Evolutionary conservation across 1,139 yeast genomes (phyloP).

Genomic region (Kurtzmaniella quercitrusa): DNA sequence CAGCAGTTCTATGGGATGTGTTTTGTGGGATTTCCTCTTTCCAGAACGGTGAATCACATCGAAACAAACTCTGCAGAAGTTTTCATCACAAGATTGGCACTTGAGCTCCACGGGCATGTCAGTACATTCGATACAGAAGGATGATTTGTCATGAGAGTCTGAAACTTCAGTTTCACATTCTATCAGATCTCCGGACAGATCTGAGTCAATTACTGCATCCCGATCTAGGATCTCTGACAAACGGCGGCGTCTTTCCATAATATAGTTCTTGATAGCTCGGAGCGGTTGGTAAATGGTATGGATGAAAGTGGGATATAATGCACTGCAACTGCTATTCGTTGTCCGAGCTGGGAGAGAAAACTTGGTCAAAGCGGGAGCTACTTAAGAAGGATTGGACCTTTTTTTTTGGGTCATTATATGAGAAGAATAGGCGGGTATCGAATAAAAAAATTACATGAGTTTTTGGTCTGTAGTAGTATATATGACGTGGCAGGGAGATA

Average conservation of each 20-base stretch:
- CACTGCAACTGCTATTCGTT: too few relatives aligned
- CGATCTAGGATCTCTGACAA: constrained; percentile 3
- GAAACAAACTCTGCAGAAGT: constrained; percentile 64
- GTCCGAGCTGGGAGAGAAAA: background rate
- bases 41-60: constrained; percentile 67
- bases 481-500: too few relatives aligned
- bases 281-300: background rate
- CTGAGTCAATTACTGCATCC: background rate
- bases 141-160: background rate
- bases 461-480: too few relatives aligned
- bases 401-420: too few relatives aligned
- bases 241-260: constrained; percentile 3
- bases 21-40: constrained; percentile 40
- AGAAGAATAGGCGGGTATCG: too few relatives aligned
- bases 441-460: too few relatives aligned
- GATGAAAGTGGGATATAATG: background rate
- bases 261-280: background rate
- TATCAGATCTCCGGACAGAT: constrained; percentile 1
- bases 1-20: constrained; percentile 5
- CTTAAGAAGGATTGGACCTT: too few relatives aligned
- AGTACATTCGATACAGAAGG: constrained; percentile 59
- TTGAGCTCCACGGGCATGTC: constrained; percentile 62
- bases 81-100: constrained; percentile 59
- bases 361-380: too few relatives aligned
- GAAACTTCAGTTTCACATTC: constrained; percentile 3